These are phyloP conservation scores for Ceratocystis albifundus DNA, from an alignment of 2,329 filamentous ascomycete species.

Conservation along the genomic window DNA sequence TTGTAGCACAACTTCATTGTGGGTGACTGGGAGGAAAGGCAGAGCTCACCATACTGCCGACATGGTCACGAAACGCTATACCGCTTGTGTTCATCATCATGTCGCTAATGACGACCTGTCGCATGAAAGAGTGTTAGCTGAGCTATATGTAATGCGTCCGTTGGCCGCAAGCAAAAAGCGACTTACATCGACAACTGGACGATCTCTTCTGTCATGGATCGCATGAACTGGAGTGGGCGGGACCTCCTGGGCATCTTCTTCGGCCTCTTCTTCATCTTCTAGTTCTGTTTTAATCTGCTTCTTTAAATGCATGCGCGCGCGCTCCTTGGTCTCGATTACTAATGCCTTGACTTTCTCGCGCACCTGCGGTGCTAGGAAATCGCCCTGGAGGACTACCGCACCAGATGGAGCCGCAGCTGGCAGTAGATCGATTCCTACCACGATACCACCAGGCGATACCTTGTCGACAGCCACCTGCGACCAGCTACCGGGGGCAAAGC, in stretches of 20 bases:
- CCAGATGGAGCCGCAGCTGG: conserved; percentile 82
- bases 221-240: neutral
- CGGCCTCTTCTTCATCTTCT: conserved; percentile 24
- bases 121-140: neutral
- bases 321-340: conserved; percentile 46
- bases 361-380: conserved; percentile 70
- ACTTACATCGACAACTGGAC: conserved; percentile 19
- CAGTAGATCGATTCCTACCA: conserved; percentile 89
- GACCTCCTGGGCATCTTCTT: conserved; percentile 21
- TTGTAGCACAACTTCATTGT: neutral
- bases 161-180: neutral
- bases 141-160: neutral
- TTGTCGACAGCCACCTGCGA: conserved; percentile 69
- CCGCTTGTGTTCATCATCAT: conserved; percentile 99
- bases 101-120: conserved; percentile 80
- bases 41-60: conserved; percentile 74
- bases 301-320: conserved; percentile 20
- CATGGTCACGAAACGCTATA: conserved; percentile 73
- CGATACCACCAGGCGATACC: conserved; percentile 62
- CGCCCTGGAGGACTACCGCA: conserved; percentile 88
- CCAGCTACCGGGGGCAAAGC: conserved; percentile 67
- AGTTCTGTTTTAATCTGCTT: conserved; percentile 23
- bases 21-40: neutral
- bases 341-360: conserved; percentile 66
- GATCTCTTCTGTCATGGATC: neutral